Percentiles rank a stretch among this genome's conserved stretches.
phyloP scores from a whole-genome alignment of 345 rosid genomes.

The Lepidium africanum region DNA sequence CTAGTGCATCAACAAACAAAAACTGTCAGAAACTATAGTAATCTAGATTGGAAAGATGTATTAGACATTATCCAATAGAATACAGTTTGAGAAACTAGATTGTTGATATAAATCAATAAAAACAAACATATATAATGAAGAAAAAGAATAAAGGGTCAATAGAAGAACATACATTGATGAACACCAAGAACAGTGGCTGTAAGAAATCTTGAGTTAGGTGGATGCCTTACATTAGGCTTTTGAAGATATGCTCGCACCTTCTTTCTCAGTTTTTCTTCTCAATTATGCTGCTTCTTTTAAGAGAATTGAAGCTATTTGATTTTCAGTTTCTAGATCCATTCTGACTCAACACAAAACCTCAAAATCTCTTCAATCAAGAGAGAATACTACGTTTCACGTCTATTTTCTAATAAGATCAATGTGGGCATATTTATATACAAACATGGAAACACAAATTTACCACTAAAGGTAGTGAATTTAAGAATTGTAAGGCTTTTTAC shows the following conservation, averaged over 20 bases:
- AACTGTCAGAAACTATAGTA: background rate
- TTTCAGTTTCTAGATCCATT: constrained; percentile 85
- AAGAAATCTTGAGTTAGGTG: constrained; percentile 85
- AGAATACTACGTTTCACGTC: background rate
- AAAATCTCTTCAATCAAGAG: background rate
- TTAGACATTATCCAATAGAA: background rate
- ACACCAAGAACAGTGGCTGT: constrained; percentile 90
- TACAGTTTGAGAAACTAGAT: background rate
- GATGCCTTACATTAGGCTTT: constrained; percentile 49
- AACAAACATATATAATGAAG: background rate
- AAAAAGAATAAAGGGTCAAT: background rate
- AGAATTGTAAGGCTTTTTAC: background rate
- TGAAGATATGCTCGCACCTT: constrained; percentile 68
- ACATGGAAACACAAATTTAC: background rate
- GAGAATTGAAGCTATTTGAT: constrained; percentile 67
- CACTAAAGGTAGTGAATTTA: background rate
- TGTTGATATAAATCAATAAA: background rate
- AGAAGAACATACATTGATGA: constrained; percentile 54
- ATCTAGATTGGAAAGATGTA: background rate
- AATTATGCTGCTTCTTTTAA: constrained; percentile 77
- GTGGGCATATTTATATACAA: background rate
- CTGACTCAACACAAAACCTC: background rate
- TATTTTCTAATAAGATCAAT: background rate
- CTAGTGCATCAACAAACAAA: background rate
- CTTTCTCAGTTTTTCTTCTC: constrained; percentile 57